Base-by-base conservation (phyloP, 2,329 filamentous ascomycete genomes). In the Byssothecium circinans region DNA sequence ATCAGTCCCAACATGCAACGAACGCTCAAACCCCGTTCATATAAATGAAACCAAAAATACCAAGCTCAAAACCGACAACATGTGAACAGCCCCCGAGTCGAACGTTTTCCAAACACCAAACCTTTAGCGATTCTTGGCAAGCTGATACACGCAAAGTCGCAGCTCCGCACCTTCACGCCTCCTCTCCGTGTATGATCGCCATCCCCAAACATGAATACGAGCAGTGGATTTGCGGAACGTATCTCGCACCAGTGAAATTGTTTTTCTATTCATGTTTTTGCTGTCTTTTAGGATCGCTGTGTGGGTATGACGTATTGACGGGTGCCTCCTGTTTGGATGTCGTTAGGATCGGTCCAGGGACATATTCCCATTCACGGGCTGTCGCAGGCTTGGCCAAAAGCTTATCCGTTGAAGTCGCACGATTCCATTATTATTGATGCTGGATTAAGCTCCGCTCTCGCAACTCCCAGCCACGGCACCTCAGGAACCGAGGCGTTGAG, bases 311-410 rank as follows among this genome's bases (percentile, higher is more conserved):
- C n/a, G n/a, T n/a, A n/a, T n/a, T n/a, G n/a, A n/a, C n/a, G n/a
- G n/a, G n/a, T n/a, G n/a, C n/a, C n/a, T n/a, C n/a, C n/a, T n/a
- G n/a, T n/a, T n/a, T n/a, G n/a, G n/a, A n/a, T n/a, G n/a, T n/a
- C n/a, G n/a, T n/a, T n/a, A n/a, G n/a, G n/a, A n/a, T n/a, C n/a
- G n/a, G n/a, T n/a, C n/a, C n/a, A n/a, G n/a, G n/a, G n/a, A n/a
- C n/a, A n/a, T n/a, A n/a, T n/a, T n/a, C n/a, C n/a, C n/a, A n/a
- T n/a, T 35, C 42, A 38, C 41, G 18, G 8, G 30, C 41, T 42
- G 47, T 45, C 35, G 29, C 47, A 49, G n/a, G 32, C 38, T 45
- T 45, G 37, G 42, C 37, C 17, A 32, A 43, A 49, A 46, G 47
- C 47, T 49, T 49, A 45, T 32, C 42, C 20, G 4, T 19, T 17